Evolutionary conservation across 2,329 filamentous ascomycete genomes (phyloP).

Genomic region (Drechslerella stenobrocha): DNA sequence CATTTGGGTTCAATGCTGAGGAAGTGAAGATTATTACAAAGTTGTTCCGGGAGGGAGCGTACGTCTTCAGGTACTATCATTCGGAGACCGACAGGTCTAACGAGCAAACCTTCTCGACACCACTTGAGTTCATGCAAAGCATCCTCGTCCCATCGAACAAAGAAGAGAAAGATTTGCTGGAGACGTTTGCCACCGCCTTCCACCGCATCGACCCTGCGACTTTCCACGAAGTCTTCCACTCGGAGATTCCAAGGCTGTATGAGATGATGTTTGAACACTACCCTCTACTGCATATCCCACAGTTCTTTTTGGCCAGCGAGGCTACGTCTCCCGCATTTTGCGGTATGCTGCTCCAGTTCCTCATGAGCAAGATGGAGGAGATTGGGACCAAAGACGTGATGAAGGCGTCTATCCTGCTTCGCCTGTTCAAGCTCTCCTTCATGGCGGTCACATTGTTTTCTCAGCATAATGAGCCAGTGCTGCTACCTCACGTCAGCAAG

Average conservation of each 20-base stretch:
- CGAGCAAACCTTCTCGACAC: constrained; percentile 50
- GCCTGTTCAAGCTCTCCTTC: constrained; percentile 96
- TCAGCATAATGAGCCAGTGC: constrained; percentile 88
- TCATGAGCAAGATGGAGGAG: constrained; percentile 95
- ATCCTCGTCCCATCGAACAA: constrained; percentile 74
- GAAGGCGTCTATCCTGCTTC: constrained; percentile 86
- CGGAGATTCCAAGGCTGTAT: constrained; percentile 94
- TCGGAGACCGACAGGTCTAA: constrained; percentile 66
- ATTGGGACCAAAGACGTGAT: constrained; percentile 89
- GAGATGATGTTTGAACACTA: constrained; percentile 98
- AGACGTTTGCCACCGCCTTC: constrained; percentile 97
- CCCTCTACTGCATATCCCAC: constrained; percentile 87
- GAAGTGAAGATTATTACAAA: constrained; percentile 97
- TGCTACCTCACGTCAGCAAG: constrained; percentile 93
- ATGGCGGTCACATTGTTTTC: constrained; percentile 99
- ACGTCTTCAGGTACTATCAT: constrained; percentile 95
- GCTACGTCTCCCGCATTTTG: constrained; percentile 97
- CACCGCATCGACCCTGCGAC: constrained; percentile 97
- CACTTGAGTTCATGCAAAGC: constrained; percentile 73
- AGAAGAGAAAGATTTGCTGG: constrained; percentile 94
- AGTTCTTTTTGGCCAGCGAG: constrained; percentile 98
- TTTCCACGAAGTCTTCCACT: constrained; percentile 97
- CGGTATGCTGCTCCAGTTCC: constrained; percentile 93
- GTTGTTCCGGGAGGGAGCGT: constrained; percentile 92
- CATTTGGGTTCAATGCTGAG: constrained; percentile 94